Evolutionary conservation across 495 filamentous ascomycete genomes (phyloP), one percentile per base, ranked within the genome.

Genomic region (Xylaria curta): DNA sequence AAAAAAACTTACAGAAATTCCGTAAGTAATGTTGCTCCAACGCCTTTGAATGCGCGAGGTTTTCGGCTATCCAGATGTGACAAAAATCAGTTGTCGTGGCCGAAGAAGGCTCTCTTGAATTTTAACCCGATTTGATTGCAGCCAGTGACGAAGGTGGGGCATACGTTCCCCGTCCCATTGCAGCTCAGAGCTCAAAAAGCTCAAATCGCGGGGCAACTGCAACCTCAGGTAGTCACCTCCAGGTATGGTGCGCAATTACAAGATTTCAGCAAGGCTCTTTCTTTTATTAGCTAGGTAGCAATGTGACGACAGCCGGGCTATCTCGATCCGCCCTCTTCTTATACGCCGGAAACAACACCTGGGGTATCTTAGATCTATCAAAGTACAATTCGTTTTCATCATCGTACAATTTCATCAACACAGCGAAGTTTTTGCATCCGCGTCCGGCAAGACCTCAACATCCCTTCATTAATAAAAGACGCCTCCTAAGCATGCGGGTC

Each of bases 401-500:
- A 70, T 70, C 47, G 47, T 70, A 70, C 68, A 70, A 40, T 64
- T 44, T 62, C 33, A 26, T 38, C 12, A 36, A 47, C 60, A 26
- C 42, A 62, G 21, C 19, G 28, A 40, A 26, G n/a, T n/a, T n/a
- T 40, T 28, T 8, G 42, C 56, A 70, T 54, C 28, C 21, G 46
- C 46, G 44, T 21, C 56, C 7, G 21, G 54, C 54, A 40, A 49
- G 26, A 19, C 56, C n/a, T n/a, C 38, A 42, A 6, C 60, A 15
- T 44, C 38, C 38, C 44, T 15, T 21, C 31, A n/a, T 46, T 10
- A n/a, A 7, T 26, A 0, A n/a, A 26, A 2, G 3, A 15, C 49
- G 44, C 70, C 10, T 62, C 21, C 72, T 82, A 85, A 10, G 75
- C 80, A 78, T 93, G 87, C 67, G 86, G 83, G 82, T 94, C 92